phyloP scores from a whole-genome alignment of 306 rosid genomes.

The Potentilla sterilis region DNA sequence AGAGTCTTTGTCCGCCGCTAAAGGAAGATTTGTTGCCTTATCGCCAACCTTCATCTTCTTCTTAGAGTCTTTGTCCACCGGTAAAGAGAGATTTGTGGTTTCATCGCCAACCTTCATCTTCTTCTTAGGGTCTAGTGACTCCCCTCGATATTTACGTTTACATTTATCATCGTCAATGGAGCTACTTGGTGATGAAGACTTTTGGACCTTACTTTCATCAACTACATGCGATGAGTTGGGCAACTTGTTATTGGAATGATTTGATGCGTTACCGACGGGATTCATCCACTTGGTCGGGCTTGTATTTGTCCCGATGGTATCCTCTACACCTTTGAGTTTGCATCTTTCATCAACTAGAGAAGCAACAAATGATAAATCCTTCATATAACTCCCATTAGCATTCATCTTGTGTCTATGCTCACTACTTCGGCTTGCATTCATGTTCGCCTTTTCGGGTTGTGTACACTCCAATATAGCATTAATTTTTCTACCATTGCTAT shows the following conservation, averaged over 20 bases:
- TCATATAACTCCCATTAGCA: constrained; percentile 24
- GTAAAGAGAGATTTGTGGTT: not conserved
- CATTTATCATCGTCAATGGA: not conserved
- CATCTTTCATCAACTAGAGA: constrained; percentile 2
- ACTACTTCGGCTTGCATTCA: constrained; percentile 15
- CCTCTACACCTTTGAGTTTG: constrained; percentile 13
- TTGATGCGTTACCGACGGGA: constrained; percentile 22
- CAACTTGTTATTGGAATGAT: constrained; percentile 36
- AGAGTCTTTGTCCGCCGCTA: constrained; percentile 27
- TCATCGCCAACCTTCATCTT: not conserved
- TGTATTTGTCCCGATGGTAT: constrained; percentile 36
- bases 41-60: constrained; percentile 52
- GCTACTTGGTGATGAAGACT: constrained; percentile 17
- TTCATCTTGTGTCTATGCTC: constrained; percentile 22
- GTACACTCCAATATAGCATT: not conserved
- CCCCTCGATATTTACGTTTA: constrained; percentile 11
- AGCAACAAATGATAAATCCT: constrained; percentile 17
- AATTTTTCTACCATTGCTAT: not conserved
- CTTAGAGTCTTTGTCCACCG: constrained; percentile 33
- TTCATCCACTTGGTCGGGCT: constrained; percentile 50
- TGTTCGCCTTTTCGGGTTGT: not conserved
- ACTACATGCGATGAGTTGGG: constrained; percentile 31
- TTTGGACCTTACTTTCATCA: constrained; percentile 25
- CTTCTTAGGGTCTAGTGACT: constrained; percentile 13
- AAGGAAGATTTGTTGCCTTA: constrained; percentile 14